A percentile compares a stretch with the other conserved stretches of the same genome.
These are phyloP conservation scores for Juglanconis juglandina DNA, from an alignment of 2,329 filamentous ascomycete species.

Conservation along the genomic window DNA sequence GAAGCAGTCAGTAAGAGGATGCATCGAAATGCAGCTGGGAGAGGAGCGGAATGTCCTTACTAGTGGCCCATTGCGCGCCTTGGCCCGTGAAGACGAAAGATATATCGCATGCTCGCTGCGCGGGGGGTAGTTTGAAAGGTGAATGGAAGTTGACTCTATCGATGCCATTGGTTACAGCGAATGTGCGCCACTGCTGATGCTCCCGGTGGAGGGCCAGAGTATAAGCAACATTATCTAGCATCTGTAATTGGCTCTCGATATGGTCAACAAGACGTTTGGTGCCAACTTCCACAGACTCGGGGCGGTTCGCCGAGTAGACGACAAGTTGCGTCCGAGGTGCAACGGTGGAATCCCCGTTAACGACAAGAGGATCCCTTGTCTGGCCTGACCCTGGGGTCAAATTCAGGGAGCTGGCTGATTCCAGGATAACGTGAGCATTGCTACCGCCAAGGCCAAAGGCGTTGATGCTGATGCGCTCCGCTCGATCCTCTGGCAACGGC, in stretches of 20 bases:
- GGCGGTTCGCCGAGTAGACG: not conserved
- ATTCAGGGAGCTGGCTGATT: not conserved
- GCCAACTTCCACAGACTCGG: not conserved
- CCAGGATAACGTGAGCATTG: slow-evolving; percentile 28
- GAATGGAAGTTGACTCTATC: no score
- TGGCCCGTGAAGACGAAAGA: not conserved
- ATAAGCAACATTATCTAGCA: not conserved
- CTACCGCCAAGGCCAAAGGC: slow-evolving; percentile 34
- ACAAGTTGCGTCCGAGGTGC: not conserved
- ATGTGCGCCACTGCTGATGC: not conserved
- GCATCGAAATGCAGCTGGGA: no score
- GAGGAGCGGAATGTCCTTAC: no score
- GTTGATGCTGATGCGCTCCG: slow-evolving; percentile 29
- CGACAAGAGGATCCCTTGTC: no score
- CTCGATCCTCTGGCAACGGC: slow-evolving; percentile 28
- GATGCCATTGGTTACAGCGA: not conserved
- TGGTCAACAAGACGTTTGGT: not conserved
- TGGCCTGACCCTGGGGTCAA: not conserved
- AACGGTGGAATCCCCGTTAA: no score
- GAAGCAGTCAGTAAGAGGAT: no score
- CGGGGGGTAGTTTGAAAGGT: no score
- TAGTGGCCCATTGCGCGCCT: not conserved
- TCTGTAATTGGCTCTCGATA: not conserved
- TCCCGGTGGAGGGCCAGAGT: not conserved
- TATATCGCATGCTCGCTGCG: not conserved